Evolutionary conservation across 176 grass and related monocot genomes (phyloP).

Genomic region (Cymbopogon citratus): DNA sequence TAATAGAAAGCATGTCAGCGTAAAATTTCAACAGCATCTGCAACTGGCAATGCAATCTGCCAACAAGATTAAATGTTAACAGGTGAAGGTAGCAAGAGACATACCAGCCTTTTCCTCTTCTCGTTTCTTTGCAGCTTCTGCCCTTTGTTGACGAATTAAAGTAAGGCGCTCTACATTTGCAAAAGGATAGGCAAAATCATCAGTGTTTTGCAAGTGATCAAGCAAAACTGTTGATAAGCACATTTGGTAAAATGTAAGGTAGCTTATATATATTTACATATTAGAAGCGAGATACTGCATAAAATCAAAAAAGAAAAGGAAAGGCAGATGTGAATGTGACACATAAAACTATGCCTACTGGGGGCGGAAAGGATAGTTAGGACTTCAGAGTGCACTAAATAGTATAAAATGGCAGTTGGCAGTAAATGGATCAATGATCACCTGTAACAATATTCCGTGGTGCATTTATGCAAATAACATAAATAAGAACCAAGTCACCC

Average conservation of each 20-base stretch:
- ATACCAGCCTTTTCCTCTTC: conserved; percentile 87
- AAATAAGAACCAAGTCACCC: no score
- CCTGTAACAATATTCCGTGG: no score
- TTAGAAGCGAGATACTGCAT: no score
- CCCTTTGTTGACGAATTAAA: conserved; percentile 68
- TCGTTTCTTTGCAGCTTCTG: conserved; percentile 78
- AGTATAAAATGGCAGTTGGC: no score
- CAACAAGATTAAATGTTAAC: neutral
- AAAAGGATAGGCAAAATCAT: neutral
- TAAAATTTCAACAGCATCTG: neutral
- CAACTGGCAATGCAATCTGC: neutral
- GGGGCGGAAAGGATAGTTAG: no score
- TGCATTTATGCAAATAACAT: no score
- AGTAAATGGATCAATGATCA: no score
- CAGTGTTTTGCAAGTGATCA: neutral
- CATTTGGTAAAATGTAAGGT: neutral
- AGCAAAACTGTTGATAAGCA: neutral
- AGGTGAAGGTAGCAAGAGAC: neutral
- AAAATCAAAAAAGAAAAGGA: neutral
- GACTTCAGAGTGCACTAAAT: no score
- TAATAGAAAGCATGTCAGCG: neutral
- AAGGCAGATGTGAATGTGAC: neutral
- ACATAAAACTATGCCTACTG: neutral
- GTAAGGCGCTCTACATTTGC: conserved; percentile 57
- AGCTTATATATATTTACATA: no score